These are phyloP conservation scores for Madurella mycetomatis DNA, from an alignment of 2,329 filamentous ascomycete genomes.

Conservation along the genomic window DNA sequence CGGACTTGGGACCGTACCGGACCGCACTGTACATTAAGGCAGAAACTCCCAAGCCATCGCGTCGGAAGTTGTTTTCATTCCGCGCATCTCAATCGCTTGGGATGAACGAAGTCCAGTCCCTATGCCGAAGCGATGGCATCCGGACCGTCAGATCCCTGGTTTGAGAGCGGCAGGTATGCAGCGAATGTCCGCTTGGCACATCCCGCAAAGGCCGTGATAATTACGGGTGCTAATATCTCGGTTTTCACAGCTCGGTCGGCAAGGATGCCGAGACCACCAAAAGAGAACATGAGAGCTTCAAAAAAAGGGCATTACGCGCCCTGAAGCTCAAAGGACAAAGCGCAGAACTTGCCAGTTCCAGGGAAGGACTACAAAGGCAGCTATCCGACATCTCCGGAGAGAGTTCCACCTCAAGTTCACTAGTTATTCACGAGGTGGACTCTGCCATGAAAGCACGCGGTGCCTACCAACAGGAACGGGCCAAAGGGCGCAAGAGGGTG, in stretches of 20 bases:
- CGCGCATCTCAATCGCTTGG: not conserved
- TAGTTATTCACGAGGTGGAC: not conserved
- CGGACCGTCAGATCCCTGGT: not conserved
- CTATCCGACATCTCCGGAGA: not conserved
- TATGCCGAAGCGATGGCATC: not conserved
- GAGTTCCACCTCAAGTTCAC: not conserved
- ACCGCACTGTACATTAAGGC: not conserved
- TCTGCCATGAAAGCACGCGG: not conserved
- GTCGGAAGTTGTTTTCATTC: not conserved
- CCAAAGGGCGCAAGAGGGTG: not conserved
- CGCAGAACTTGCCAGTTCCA: not conserved
- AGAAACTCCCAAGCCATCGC: not conserved
- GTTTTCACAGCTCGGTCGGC: not conserved
- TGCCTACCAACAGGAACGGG: not conserved
- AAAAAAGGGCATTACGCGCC: not conserved
- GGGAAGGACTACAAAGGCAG: not conserved
- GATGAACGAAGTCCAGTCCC: not conserved
- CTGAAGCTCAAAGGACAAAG: not conserved
- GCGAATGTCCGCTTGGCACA: not conserved
- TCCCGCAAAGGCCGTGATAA: not conserved
- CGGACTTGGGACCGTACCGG: no score
- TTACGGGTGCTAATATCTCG: not conserved
- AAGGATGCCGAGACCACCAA: not conserved
- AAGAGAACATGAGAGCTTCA: not conserved
- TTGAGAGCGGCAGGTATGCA: not conserved